These are phyloP conservation scores for Fusarium sp. DNA, from an alignment of 2,329 filamentous ascomycete species.

Conservation along the genomic window DNA sequence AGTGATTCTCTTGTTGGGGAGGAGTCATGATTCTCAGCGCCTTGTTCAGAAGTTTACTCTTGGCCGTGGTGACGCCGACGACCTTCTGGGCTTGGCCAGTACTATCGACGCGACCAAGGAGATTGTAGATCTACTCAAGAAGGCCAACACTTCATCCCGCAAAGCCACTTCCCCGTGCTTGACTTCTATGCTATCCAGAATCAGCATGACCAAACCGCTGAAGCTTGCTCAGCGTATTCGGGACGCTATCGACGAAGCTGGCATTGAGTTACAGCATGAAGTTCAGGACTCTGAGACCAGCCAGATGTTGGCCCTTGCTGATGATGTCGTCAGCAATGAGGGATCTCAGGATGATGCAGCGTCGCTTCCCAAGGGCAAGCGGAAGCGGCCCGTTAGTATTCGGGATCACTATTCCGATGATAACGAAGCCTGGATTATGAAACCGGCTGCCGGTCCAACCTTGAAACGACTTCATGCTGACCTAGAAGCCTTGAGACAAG, in stretches of 20 bases:
- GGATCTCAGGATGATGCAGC: constrained; percentile 69
- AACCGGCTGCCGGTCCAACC: constrained; percentile 72
- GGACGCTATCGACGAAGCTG: constrained; percentile 90
- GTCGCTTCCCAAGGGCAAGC: constrained; percentile 66
- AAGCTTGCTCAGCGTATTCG: constrained; percentile 78
- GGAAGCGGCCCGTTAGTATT: constrained; percentile 61
- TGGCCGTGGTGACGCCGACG: constrained; percentile 90
- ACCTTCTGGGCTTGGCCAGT: constrained; percentile 83
- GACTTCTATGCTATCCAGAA: constrained; percentile 63
- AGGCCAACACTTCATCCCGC: constrained; percentile 30
- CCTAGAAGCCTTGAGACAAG: constrained; percentile 68
- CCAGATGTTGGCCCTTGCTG: constrained; percentile 78
- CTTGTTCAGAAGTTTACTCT: constrained; percentile 95
- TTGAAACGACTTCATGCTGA: constrained; percentile 76
- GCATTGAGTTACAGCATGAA: constrained; percentile 82
- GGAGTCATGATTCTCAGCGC: constrained; percentile 87
- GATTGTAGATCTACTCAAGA: constrained; percentile 65
- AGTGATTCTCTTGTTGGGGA: constrained; percentile 74
- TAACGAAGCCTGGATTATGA: constrained; percentile 74
- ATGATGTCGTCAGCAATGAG: constrained; percentile 76
- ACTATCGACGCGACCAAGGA: constrained; percentile 82
- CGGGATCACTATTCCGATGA: constrained; percentile 71
- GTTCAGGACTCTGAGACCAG: constrained; percentile 78
- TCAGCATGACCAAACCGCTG: constrained; percentile 74
- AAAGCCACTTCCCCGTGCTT: constrained; percentile 54